These are phyloP conservation scores for Coemansia guatemalensis DNA, from an alignment of 192 early-diverging fungal species.

Conservation along the genomic window DNA sequence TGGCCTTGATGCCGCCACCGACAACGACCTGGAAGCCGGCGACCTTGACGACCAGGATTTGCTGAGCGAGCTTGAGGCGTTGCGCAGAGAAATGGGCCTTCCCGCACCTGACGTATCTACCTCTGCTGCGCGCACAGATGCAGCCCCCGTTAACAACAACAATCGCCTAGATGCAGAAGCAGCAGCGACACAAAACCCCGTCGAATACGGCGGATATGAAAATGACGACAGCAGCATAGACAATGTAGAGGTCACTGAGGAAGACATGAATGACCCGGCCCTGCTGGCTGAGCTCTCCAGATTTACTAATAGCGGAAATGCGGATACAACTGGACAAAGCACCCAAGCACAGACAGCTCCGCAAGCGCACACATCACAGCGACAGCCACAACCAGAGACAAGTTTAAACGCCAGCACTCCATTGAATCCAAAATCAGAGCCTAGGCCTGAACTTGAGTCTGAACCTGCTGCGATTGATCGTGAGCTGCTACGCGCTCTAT, in stretches of 20 bases:
- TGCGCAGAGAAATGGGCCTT: constrained; percentile 42
- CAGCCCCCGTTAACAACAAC: not conserved
- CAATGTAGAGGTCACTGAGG: constrained; percentile 31
- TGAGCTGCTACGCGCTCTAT: not conserved
- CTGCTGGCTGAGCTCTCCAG: constrained; percentile 36
- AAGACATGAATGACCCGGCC: constrained; percentile 44
- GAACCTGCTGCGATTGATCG: not conserved
- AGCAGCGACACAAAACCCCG: constrained; percentile 3
- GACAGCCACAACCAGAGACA: not conserved
- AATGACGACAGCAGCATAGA: constrained; percentile 20
- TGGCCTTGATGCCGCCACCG: constrained; percentile 3
- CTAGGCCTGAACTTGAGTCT: not conserved
- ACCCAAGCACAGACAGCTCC: not conserved
- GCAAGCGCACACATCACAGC: not conserved
- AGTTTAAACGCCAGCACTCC: not conserved
- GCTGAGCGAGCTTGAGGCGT: constrained; percentile 42
- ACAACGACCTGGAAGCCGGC: constrained; percentile 15
- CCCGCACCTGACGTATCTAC: not conserved
- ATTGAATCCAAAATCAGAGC: not conserved
- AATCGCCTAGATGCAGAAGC: not conserved
- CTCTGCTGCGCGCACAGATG: not conserved
- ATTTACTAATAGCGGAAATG: not conserved
- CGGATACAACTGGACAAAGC: not conserved
- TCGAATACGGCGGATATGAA: not conserved
- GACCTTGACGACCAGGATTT: constrained; percentile 39